Evolutionary conservation across 2,329 filamentous ascomycete genomes (phyloP).

Genomic region (Trichoderma sp.): DNA sequence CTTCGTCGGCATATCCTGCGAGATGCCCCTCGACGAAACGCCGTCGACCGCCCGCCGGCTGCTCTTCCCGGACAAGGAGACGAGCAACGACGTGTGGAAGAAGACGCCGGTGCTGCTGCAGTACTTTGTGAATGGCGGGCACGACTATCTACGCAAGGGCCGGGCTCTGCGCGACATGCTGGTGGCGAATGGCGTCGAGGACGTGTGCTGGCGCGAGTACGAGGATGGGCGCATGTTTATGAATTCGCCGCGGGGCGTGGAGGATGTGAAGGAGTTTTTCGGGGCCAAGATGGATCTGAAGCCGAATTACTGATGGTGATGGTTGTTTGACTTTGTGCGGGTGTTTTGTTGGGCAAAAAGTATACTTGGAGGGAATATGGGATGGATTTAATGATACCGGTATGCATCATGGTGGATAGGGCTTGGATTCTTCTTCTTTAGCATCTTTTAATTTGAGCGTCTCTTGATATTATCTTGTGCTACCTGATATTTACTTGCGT

Average conservation of each 20-base stretch:
- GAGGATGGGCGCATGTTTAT: constrained; percentile 1
- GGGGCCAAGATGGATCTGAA: not conserved
- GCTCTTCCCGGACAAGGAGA: not conserved
- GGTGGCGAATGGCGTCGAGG: not conserved
- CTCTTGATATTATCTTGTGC: not conserved
- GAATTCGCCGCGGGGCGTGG: constrained; percentile 15
- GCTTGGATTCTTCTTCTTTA: not conserved
- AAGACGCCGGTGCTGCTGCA: constrained; percentile 21
- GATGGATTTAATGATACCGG: not conserved
- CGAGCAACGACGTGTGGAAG: not conserved
- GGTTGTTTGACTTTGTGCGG: too few species aligned
- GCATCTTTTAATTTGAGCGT: not conserved
- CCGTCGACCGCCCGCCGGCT: not conserved
- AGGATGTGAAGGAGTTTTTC: constrained; percentile 21
- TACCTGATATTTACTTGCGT: not conserved
- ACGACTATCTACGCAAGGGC: not conserved
- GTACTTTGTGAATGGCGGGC: not conserved
- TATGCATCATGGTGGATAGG: not conserved
- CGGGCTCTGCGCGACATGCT: not conserved
- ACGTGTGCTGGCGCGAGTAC: constrained; percentile 14
- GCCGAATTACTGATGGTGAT: constrained; percentile 7
- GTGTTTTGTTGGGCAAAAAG: not conserved
- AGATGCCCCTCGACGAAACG: not conserved
- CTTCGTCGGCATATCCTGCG: constrained; percentile 12
- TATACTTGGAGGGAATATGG: not conserved